Percentiles rank a stretch among this genome's conserved stretches.
Evolutionary conservation across 1,284 basidiomycete species (phyloP).

Genomic region (Mycena citricolor): DNA sequence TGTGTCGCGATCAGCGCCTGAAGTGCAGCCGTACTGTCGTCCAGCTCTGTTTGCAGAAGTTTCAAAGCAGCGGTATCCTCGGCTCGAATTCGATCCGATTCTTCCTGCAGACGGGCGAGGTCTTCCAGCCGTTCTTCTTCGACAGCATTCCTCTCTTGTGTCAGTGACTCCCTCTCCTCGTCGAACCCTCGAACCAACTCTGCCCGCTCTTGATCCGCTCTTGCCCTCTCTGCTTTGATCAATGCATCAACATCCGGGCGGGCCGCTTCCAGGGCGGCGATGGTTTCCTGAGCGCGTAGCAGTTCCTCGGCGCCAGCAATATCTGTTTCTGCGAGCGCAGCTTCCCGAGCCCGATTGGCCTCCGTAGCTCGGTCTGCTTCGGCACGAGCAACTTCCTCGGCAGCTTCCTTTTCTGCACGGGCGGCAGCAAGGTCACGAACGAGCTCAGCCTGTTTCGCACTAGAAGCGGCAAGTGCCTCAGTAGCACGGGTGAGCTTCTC

Average conservation of each 20-base stretch:
- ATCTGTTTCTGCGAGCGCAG: too few relatives aligned
- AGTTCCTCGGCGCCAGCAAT: slow-evolving; percentile 62
- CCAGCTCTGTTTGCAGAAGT: slow-evolving; percentile 16
- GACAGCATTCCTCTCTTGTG: slow-evolving; percentile 49
- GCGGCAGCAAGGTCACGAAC: slow-evolving; percentile 58
- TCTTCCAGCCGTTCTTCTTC: slow-evolving; percentile 54
- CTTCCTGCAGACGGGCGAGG: slow-evolving; percentile 42
- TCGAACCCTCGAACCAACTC: slow-evolving; percentile 52
- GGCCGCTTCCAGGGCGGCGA: slow-evolving; percentile 60
- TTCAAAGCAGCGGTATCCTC: slow-evolving; percentile 31
- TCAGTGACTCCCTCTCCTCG: slow-evolving; percentile 54
- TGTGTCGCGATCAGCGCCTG: slow-evolving; percentile 52
- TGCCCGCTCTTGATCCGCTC: slow-evolving; percentile 56
- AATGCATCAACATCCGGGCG: slow-evolving; percentile 54
- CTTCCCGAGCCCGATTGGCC: too few relatives aligned
- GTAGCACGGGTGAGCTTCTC: slow-evolving; percentile 60
- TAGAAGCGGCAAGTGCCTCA: slow-evolving; percentile 53
- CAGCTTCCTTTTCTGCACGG: slow-evolving; percentile 61
- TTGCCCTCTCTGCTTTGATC: slow-evolving; percentile 47
- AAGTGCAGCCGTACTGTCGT: slow-evolving; percentile 15
- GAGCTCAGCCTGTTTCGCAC: slow-evolving; percentile 60
- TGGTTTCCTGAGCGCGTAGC: slow-evolving; percentile 62
- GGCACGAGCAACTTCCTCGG: too few relatives aligned
- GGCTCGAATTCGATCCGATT: slow-evolving; percentile 41
- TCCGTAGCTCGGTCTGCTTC: too few relatives aligned